A percentile compares a stretch with the other conserved stretches of the same genome.
Evolutionary conservation across 1,139 yeast genomes (phyloP).

Genomic region (Yamadazyma conglobata): DNA sequence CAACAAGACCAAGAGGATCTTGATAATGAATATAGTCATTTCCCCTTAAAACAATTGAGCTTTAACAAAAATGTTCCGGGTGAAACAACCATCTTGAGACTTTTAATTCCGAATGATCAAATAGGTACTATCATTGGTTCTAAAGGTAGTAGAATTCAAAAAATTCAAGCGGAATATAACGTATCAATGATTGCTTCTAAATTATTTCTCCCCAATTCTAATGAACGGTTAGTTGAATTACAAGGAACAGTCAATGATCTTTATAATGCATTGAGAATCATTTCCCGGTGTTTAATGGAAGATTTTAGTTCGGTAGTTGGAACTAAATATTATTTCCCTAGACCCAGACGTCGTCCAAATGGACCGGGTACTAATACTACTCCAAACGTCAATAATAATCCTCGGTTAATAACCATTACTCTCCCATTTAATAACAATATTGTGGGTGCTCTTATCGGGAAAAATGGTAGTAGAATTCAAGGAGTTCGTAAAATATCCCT

Average conservation of each 20-base stretch:
- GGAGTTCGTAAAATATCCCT: conserved; percentile 81
- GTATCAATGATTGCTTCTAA: conserved; percentile 88
- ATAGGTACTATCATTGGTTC: conserved; percentile 91
- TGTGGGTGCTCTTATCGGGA: conserved; percentile 91
- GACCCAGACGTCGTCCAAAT: conserved; percentile 10
- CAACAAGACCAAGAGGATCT: conserved; percentile 4
- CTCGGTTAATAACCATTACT: conserved; percentile 19
- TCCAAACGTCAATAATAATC: not conserved
- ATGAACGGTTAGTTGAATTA: conserved; percentile 84
- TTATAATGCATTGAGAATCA: conserved; percentile 53
- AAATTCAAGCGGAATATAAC: conserved; percentile 64
- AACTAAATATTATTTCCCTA: conserved; percentile 64
- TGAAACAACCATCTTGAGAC: conserved; percentile 57
- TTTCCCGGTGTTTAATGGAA: conserved; percentile 71
- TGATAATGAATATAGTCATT: conserved; percentile 34
- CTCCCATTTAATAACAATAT: conserved; percentile 73
- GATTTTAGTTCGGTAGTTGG: conserved; percentile 67
- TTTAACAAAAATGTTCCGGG: conserved; percentile 49
- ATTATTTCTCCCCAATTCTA: conserved; percentile 77
- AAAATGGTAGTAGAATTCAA: conserved; percentile 81
- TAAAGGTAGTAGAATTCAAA: conserved; percentile 77
- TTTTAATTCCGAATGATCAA: conserved; percentile 80
- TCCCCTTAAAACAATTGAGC: conserved; percentile 61
- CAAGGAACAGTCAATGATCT: conserved; percentile 76
- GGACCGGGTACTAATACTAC: conserved; percentile 1